A percentile compares a stretch with the other conserved stretches of the same genome.
Conservation (phyloP, 495 filamentous ascomycete species). For the Annulohypoxylon maeteangense region DNA sequence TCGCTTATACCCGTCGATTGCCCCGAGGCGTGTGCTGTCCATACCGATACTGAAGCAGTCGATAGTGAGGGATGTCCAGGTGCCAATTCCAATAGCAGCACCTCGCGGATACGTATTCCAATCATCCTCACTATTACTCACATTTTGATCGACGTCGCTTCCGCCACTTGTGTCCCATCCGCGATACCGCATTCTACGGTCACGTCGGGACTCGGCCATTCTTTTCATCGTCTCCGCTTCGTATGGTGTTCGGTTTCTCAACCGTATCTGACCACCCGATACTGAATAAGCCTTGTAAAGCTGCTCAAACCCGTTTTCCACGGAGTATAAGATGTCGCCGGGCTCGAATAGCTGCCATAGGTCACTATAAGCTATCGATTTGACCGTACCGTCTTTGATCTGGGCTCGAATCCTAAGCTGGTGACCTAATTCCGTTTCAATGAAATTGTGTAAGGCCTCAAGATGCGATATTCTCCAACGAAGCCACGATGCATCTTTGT, state of each 20-base stretch:
- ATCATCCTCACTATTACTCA: background rate
- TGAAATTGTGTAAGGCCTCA: constrained; percentile 25
- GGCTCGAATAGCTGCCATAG: constrained; percentile 55
- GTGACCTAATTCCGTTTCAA: constrained; percentile 20
- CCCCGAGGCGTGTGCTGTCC: constrained; percentile 52
- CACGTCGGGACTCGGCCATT: background rate
- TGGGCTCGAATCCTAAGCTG: constrained; percentile 8
- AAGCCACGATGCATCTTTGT: constrained; percentile 1
- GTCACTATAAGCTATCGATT: constrained; percentile 47
- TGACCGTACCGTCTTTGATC: constrained; percentile 16
- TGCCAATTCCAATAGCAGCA: constrained; percentile 19
- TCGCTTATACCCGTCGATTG: constrained; percentile 39
- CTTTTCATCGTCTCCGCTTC: background rate
- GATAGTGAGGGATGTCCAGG: constrained; percentile 41
- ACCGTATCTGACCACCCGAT: constrained; percentile 41
- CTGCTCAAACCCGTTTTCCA: constrained; percentile 34
- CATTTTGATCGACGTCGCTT: background rate
- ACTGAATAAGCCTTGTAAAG: constrained; percentile 42
- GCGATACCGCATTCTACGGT: background rate
- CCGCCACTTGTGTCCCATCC: background rate
- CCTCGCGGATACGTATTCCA: constrained; percentile 5
- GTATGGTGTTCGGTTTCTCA: constrained; percentile 6
- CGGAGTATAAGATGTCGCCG: constrained; percentile 45
- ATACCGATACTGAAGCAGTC: constrained; percentile 50
- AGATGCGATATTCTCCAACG: constrained; percentile 23